phyloP scores from a whole-genome alignment of 139 green algal species.

The Chlamydomonas applanata region DNA sequence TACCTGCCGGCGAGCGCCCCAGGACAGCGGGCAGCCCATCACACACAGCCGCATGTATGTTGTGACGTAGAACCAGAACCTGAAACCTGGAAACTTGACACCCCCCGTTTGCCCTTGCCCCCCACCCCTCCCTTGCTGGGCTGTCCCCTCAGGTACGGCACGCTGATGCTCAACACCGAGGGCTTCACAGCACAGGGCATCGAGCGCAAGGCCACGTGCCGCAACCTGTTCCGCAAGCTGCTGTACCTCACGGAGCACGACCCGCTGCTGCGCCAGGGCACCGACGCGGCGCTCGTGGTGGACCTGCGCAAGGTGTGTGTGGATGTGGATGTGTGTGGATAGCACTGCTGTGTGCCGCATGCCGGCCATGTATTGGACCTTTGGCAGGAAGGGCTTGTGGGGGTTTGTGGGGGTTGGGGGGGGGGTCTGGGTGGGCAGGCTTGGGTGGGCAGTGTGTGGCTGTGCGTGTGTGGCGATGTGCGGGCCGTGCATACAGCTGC shows the following conservation, averaged over 20 bases:
- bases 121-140: background rate
- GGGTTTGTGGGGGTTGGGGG: background rate
- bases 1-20: no score
- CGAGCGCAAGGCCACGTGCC: slow-evolving; percentile 83
- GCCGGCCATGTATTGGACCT: background rate
- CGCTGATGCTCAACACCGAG: slow-evolving; percentile 78
- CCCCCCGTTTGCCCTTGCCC: background rate
- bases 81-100: no score
- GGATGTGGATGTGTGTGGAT: background rate
- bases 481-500: no score
- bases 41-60: no score
- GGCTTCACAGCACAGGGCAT: slow-evolving; percentile 68
- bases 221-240: slow-evolving; percentile 90
- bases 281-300: slow-evolving; percentile 35
- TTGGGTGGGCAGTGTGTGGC: slow-evolving; percentile 1
- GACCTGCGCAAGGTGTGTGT: slow-evolving; percentile 57
- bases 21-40: no score
- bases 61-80: no score
- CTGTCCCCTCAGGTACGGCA: slow-evolving; percentile 80
- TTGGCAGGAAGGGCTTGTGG: no score
- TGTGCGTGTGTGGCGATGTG: background rate
- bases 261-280: slow-evolving; percentile 60
- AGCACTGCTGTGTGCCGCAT: background rate
- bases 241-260: slow-evolving; percentile 86
- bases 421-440: no score